Evolutionary conservation across 495 filamentous ascomycete species (phyloP).

Genomic region (Penicillium simplicissimum): DNA sequence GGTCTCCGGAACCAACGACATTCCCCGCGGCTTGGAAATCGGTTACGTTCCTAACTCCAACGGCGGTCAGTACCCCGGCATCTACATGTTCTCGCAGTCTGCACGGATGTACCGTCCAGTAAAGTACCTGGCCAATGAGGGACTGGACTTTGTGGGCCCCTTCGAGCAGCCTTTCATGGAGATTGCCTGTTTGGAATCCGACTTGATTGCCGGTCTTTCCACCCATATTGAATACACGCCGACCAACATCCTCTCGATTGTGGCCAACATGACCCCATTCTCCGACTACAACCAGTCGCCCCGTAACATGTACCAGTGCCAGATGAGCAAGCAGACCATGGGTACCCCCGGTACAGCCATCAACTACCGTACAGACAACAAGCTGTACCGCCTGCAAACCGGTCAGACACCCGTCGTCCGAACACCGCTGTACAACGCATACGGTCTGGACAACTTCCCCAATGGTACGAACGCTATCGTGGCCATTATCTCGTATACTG

Average conservation of each 20-base stretch:
- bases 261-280: slow-evolving; percentile 98
- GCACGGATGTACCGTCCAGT: slow-evolving; percentile 89
- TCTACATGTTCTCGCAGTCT: slow-evolving; percentile 87
- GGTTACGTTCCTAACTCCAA: slow-evolving; percentile 84
- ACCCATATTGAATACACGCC: slow-evolving; percentile 94
- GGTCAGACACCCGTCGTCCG: slow-evolving; percentile 95
- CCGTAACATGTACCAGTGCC: slow-evolving; percentile 99
- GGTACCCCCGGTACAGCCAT: slow-evolving; percentile 90
- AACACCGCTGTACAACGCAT: slow-evolving; percentile 88
- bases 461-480: slow-evolving; percentile 97
- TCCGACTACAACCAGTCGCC: slow-evolving; percentile 99
- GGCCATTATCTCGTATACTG: slow-evolving; percentile 97
- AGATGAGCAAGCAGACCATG: slow-evolving; percentile 99
- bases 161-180: slow-evolving; percentile 99
- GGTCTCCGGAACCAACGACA: slow-evolving; percentile 80
- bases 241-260: slow-evolving; percentile 94
- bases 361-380: slow-evolving; percentile 91
- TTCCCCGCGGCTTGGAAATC: slow-evolving; percentile 87
- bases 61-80: slow-evolving; percentile 90
- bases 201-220: slow-evolving; percentile 81
- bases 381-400: slow-evolving; percentile 90
- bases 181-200: slow-evolving; percentile 81
- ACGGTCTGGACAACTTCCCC: slow-evolving; percentile 97
- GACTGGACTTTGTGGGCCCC: slow-evolving; percentile 83
- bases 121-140: slow-evolving; percentile 83